A percentile compares a stretch with the other conserved stretches of the same genome.
Evolutionary conservation across 345 rosid species (phyloP).

Genomic region (Atalantia buxifolia): DNA sequence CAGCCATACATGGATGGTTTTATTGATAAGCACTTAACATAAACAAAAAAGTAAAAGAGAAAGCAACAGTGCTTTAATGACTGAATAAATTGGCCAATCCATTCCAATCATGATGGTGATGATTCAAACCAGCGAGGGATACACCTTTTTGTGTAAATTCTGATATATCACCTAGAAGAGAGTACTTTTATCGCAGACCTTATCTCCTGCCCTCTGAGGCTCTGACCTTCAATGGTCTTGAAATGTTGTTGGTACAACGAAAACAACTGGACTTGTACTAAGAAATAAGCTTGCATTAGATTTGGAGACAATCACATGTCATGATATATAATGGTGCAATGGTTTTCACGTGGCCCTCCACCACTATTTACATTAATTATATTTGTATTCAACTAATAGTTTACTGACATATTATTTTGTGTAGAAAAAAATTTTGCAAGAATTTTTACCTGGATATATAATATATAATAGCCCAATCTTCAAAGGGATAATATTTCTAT

Average conservation of each 20-base stretch:
- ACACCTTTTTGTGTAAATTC: conserved; percentile 10
- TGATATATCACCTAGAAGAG: conserved; percentile 15
- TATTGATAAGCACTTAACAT: not conserved
- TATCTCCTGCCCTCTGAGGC: conserved; percentile 8
- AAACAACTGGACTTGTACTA: not conserved
- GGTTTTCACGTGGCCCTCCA: too few species aligned
- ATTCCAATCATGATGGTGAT: conserved; percentile 13
- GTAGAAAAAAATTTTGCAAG: too few species aligned
- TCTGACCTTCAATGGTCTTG: not conserved
- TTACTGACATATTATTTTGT: too few species aligned
- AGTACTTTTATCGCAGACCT: conserved; percentile 10
- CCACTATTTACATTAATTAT: too few species aligned
- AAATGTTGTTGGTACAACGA: not conserved
- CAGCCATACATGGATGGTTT: not conserved
- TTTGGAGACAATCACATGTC: not conserved
- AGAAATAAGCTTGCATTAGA: not conserved
- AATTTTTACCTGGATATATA: rapidly evolving
- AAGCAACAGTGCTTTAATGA: not conserved
- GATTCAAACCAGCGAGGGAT: conserved; percentile 12
- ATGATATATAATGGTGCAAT: too few species aligned
- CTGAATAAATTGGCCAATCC: not conserved
- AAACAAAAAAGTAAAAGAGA: not conserved
- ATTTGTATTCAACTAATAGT: too few species aligned
- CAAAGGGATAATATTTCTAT: too few species aligned
- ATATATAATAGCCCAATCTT: too few species aligned